These are phyloP conservation scores for Zarea fungicola DNA, from an alignment of 2,329 filamentous ascomycete species.

Conservation along the genomic window DNA sequence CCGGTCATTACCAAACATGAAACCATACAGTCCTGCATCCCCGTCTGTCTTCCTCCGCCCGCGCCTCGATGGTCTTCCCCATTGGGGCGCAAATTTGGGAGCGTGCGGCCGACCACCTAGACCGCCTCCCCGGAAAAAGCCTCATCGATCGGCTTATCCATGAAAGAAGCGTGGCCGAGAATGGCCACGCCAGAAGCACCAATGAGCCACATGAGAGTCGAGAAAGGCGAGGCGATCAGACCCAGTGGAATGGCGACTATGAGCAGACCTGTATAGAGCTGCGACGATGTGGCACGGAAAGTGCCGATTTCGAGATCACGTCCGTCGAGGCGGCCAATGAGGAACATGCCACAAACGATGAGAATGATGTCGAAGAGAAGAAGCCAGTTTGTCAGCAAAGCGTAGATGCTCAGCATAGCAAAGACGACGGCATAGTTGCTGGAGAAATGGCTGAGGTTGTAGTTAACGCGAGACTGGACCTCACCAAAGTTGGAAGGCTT, in stretches of 20 bases:
- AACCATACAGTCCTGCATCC: slow-evolving; percentile 35
- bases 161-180: slow-evolving; percentile 86
- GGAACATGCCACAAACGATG: slow-evolving; percentile 78
- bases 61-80: slow-evolving; percentile 99
- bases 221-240: slow-evolving; percentile 77
- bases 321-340: slow-evolving; percentile 86
- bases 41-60: slow-evolving; percentile 58
- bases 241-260: slow-evolving; percentile 79
- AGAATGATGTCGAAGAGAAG: slow-evolving; percentile 92
- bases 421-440: slow-evolving; percentile 97
- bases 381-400: slow-evolving; percentile 77
- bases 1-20: slow-evolving; percentile 30
- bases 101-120: slow-evolving; percentile 99
- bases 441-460: slow-evolving; percentile 95
- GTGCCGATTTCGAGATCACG: slow-evolving; percentile 82
- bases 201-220: slow-evolving; percentile 88
- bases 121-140: slow-evolving; percentile 99
- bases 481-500: slow-evolving; percentile 91
- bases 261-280: slow-evolving; percentile 87
- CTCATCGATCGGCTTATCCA: slow-evolving; percentile 99
- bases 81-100: slow-evolving; percentile 89
- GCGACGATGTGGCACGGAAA: slow-evolving; percentile 78
- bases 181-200: slow-evolving; percentile 92
- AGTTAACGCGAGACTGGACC: slow-evolving; percentile 88
- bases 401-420: slow-evolving; percentile 93